Base-by-base conservation (phyloP, 2,329 filamentous ascomycete species). In the Teratosphaeria nubilosa region DNA sequence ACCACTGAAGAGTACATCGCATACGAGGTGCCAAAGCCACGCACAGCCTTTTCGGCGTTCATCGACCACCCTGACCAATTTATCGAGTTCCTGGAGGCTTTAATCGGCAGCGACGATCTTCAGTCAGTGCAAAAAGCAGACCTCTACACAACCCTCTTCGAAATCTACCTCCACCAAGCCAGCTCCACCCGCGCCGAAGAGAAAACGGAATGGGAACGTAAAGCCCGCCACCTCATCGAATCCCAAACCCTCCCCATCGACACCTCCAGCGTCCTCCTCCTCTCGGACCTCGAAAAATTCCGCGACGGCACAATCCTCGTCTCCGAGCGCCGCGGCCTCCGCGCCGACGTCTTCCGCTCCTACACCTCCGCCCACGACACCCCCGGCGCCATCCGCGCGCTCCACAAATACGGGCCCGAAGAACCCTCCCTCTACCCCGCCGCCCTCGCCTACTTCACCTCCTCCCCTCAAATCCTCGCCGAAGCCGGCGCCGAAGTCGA, bases 131-230 rank as follows among this genome's bases (percentile, higher is more conserved):
- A 96, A 69, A 88, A 85, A 62, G 82, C 86, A 1, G 95, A 99
- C 71, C 80, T 99, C 16, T 94, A 94, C 69, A 97, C 92, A 0
- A 96, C 95, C 0, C 74, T 99, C 14, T 97, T 99, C 69, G 95
- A 99, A 73, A 97, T 99, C 88, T 99, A 97, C 69, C 78, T 99
- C 9, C 88, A 95, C 72, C 94, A 91, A 66, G 88, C 92, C 24
- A 87, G 85, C 59, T 83, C 86, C 59, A 86, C 86, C 68, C 88
- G 86, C 67, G 86, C 86, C 72, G 70, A 73, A 34, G 81, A 91
- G 62, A 85, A 86, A 63, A 82, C 87, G 65, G 82, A 87, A 63
- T 99, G 94, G 92, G 90, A 96, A 69, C 80, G 80, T 51, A 96
- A 95, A 71, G 94, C 94, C 0, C 96, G 94, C 75, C 86, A 84